A percentile compares a stretch with the other conserved stretches of the same genome.
phyloP scores from a whole-genome alignment of 169 alveolate species.

The Theileria annulata region DNA sequence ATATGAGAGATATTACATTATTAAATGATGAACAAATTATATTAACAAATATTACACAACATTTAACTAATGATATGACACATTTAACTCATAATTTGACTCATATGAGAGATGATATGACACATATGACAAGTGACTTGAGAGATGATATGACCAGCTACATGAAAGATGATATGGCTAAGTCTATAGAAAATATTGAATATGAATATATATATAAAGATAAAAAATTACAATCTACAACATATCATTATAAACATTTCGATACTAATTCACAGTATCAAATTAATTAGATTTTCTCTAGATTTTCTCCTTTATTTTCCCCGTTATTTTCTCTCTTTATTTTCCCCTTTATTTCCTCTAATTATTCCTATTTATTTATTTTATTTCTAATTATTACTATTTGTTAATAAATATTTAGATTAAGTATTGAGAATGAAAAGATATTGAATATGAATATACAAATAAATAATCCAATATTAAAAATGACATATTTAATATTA shows the following conservation, averaged over 20 bases:
- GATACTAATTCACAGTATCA: background rate
- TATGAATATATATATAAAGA: background rate
- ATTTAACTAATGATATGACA: too few species aligned
- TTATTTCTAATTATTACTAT: background rate
- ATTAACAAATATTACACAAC: too few species aligned
- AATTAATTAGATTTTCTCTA: background rate
- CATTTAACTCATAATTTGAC: too few species aligned
- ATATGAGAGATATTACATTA: too few species aligned
- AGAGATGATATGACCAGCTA: too few species aligned
- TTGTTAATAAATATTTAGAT: background rate
- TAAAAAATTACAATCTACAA: background rate
- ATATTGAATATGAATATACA: constrained; percentile 12
- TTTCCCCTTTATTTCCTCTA: background rate
- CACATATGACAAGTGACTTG: too few species aligned
- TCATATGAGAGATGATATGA: too few species aligned
- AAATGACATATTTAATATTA: background rate
- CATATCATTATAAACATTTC: background rate
- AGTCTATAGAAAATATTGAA: too few species aligned
- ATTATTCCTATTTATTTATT: too few species aligned
- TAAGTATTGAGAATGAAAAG: constrained; percentile 2
- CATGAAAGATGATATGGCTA: too few species aligned
- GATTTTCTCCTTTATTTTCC: background rate
- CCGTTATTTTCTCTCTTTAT: too few species aligned
- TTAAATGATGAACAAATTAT: too few species aligned
- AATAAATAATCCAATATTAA: constrained; percentile 4